These are phyloP conservation scores for Urostyla sp. DNA, from an alignment of 73 alveolate genomes.

Conservation along the genomic window DNA sequence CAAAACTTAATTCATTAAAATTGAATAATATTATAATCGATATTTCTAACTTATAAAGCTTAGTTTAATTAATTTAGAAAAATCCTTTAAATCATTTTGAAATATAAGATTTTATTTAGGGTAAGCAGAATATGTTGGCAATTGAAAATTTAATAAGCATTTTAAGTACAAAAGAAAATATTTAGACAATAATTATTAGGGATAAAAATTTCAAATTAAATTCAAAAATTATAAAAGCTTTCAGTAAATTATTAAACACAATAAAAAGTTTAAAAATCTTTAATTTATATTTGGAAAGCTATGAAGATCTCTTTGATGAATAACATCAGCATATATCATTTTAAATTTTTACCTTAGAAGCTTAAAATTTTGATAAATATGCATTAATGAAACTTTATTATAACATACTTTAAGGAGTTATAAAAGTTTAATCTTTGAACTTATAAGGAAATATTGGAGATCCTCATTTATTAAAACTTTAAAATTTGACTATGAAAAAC, in stretches of 20 bases:
- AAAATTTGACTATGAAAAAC: background rate
- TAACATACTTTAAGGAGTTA: background rate
- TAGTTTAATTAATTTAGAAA: background rate
- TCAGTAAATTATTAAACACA: background rate
- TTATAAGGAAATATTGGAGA: slow-evolving; percentile 16
- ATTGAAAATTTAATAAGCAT: background rate
- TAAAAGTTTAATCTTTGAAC: background rate
- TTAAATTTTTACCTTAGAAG: background rate
- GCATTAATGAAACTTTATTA: slow-evolving; percentile 5
- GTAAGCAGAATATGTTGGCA: slow-evolving; percentile 23
- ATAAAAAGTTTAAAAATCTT: background rate
- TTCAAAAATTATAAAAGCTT: background rate
- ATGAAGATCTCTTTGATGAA: slow-evolving; percentile 29
- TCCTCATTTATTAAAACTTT: slow-evolving; percentile 1
- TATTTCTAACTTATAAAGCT: background rate
- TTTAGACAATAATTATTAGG: background rate
- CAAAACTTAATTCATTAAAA: background rate
- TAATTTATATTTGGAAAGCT: background rate
- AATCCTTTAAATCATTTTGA: background rate
- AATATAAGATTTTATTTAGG: background rate
- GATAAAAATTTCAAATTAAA: slow-evolving; percentile 1
- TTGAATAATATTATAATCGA: slow-evolving; percentile 1
- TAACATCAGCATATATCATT: background rate
- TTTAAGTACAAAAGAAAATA: background rate
- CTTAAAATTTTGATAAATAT: slow-evolving; percentile 1